Base-by-base conservation (phyloP, 306 rosid species). In the Pachyrhizus erosus region DNA sequence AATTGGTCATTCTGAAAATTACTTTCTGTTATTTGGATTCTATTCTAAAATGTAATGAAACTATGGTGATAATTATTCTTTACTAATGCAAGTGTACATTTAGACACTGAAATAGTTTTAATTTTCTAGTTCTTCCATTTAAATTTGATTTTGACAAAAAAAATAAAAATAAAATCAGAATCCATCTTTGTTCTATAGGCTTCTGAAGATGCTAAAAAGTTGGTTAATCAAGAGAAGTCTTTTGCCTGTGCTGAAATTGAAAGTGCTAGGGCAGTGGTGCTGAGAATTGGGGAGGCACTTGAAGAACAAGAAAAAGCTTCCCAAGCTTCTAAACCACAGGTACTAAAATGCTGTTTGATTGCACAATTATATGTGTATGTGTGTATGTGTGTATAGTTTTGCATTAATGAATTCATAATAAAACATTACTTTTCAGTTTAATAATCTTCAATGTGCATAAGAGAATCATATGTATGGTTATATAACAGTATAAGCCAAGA, bases 191-290 rank as follows among this genome's bases (percentile, higher is more conserved):
- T 31, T 86, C 48, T 57, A 37, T 58, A 95, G 99, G 93, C 98
- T 87, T 96, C 99, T 72, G 99, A 96, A 89, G 98, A 93, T 87
- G 99, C 98, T 55, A 96, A 93, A 86, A 96, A 92, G 91, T 81
- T 96, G 92, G 98, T 96, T 58, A 96, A 80, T 88, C 97, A 91
- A 84, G 99, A 96, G 87, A 96, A 96, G 73, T 96, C 99, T 71
- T 96, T 93, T 83, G 98, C 96, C 48, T 93, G 99, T 78, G 99
- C 99, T 49, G 99, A 96, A 89, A 93, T 96, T 48, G 96, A 93
- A 83, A 96, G 99, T 70, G 99, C 99, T 27, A 89, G 99, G 83
- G 82, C 93, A n/a, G 95, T 96, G 15, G 98, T 93, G 54, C 87
- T 87, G 78, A 92, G 98, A 93, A 91, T 96, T 76, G 98, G 98